These are phyloP conservation scores for Aureobasidium zeae DNA, from an alignment of 2,329 filamentous ascomycete species.

Conservation along the genomic window DNA sequence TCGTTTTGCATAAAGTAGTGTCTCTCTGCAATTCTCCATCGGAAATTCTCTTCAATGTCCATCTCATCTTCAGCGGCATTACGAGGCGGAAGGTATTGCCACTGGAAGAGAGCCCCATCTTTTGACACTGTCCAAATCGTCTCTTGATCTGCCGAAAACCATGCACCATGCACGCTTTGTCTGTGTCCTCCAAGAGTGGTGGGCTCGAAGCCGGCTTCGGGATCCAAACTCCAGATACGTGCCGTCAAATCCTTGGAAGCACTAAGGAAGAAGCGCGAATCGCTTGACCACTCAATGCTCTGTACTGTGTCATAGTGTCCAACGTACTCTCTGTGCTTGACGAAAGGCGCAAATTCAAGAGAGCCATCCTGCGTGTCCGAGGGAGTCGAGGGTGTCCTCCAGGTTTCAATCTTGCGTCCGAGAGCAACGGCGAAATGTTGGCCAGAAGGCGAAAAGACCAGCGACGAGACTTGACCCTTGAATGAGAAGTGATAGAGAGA, in stretches of 20 bases:
- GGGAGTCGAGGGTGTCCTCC: conserved; percentile 88
- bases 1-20: conserved; percentile 92
- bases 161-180: conserved; percentile 85
- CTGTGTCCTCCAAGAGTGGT: conserved; percentile 87
- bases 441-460: conserved; percentile 86
- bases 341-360: conserved; percentile 90
- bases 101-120: conserved; percentile 91
- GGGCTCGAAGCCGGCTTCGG: conserved; percentile 78
- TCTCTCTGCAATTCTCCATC: conserved; percentile 84
- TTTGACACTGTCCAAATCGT: conserved; percentile 93
- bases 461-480: conserved; percentile 67
- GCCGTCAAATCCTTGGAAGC: conserved; percentile 87
- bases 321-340: conserved; percentile 73
- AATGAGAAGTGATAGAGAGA: conserved; percentile 95
- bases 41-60: conserved; percentile 55
- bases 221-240: conserved; percentile 86
- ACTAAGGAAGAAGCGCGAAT: conserved; percentile 90
- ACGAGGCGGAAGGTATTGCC: conserved; percentile 66
- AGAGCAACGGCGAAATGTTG: conserved; percentile 83
- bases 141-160: conserved; percentile 92
- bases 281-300: conserved; percentile 88
- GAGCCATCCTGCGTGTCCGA: conserved; percentile 63
- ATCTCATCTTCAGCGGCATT: conserved; percentile 45
- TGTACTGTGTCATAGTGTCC: conserved; percentile 83
- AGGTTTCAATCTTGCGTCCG: conserved; percentile 82